These are phyloP conservation scores for Anthostomella pinea DNA, from an alignment of 2,329 filamentous ascomycete species.

Conservation along the genomic window DNA sequence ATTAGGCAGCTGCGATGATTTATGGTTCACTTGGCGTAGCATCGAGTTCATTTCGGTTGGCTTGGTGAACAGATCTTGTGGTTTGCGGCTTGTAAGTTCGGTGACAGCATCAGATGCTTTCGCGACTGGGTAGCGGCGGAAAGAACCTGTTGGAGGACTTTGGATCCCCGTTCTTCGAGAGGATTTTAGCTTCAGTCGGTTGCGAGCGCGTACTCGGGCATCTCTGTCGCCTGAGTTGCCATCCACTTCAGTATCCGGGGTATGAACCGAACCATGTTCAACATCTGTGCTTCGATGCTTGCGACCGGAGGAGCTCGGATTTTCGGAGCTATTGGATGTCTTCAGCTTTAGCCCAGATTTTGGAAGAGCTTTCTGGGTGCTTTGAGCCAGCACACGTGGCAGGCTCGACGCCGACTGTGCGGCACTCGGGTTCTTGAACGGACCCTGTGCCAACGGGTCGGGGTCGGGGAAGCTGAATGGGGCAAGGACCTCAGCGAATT, in stretches of 20 bases:
- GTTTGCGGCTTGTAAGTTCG: slow-evolving; percentile 17
- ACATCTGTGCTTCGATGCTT: slow-evolving; percentile 10
- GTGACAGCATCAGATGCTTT: slow-evolving; percentile 12
- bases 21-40: slow-evolving; percentile 14
- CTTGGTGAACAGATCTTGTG: slow-evolving; percentile 26
- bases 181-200: slow-evolving; percentile 25
- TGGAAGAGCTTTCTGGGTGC: slow-evolving; percentile 20
- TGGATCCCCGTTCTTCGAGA: slow-evolving; percentile 16
- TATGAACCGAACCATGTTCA: slow-evolving; percentile 9
- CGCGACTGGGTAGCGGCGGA: slow-evolving; percentile 20
- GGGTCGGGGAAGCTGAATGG: slow-evolving; percentile 23
- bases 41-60: slow-evolving; percentile 16
- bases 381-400: neutral
- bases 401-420: neutral
- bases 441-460: slow-evolving; percentile 2
- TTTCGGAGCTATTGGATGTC: slow-evolving; percentile 15
- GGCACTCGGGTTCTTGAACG: neutral
- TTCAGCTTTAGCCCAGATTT: slow-evolving; percentile 28
- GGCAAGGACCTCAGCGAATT: slow-evolving; percentile 27
- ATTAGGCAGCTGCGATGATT: slow-evolving; percentile 8
- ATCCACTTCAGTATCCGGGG: slow-evolving; percentile 11
- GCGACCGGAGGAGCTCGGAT: slow-evolving; percentile 6
- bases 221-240: slow-evolving; percentile 4
- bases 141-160: slow-evolving; percentile 19
- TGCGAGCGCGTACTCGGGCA: slow-evolving; percentile 9